Evolutionary conservation across 2,329 filamentous ascomycete species (phyloP), one percentile per base, ranked within the genome.

Genomic region (Aspergillus viridinutans): DNA sequence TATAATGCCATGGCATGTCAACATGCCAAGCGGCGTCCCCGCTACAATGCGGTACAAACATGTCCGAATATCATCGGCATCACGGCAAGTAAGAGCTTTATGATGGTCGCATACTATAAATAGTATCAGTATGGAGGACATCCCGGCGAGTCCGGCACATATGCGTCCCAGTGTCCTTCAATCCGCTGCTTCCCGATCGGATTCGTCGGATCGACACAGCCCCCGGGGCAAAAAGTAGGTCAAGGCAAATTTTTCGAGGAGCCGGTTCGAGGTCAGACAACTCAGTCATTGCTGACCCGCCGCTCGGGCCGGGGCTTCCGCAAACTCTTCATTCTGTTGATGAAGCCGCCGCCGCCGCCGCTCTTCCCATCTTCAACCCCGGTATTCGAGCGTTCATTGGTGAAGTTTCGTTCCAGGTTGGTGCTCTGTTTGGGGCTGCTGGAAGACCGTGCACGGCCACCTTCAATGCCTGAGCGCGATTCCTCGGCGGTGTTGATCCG

Each of bases 261-360:
- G 45, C 14, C 32, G 32, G 32, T 38, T 38, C 14, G 32, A 38
- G 32, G 32, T 17, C 5, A 38, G 23, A 17, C 21, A 26, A 20
- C 55, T 67, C 63, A 67, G 40, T 71, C 68, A 49, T 71, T 66
- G 52, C 66, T 72, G 51, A 69, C 64, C 40, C 74, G 70, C 56
- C 75, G 68, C 63, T 77, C 75, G 3, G 75, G 75, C 38, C 74
- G 71, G 3, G 71, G 67, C 65, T 84, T 80, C 62, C 86, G 92
- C 74, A 94, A 76, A 74, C 88, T 91, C 82, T 90, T 92, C 78
- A 94, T 90, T 54, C 90, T 84, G 53, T 84, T 89, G 60, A 95
- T 72, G 60, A 95, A 87, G 1, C 90, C 88, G 49, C 83, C 83
- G 50, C 69, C 80, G 50, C 69, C 80, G 78, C 64, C 75, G 71